phyloP scores from a whole-genome alignment of 345 rosid species.

The Salix koriyanagi region DNA sequence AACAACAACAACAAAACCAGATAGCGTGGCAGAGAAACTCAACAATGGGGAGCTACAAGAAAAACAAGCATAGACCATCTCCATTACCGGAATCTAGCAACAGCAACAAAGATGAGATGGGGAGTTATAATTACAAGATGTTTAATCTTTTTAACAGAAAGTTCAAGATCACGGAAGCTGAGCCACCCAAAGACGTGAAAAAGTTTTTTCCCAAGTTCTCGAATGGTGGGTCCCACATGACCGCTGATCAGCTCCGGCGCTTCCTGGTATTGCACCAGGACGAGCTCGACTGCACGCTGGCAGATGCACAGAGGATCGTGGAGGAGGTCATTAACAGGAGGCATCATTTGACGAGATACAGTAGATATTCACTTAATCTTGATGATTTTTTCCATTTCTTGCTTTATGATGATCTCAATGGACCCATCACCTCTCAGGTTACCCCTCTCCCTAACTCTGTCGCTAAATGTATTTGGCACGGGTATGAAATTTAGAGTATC shows the following conservation, averaged over 20 bases:
- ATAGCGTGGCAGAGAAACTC: neutral
- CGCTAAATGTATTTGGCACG: neutral
- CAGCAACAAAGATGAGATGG: conserved; percentile 6
- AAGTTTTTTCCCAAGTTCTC: conserved; percentile 12
- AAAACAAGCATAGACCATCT: conserved; percentile 6
- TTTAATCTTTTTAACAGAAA: conserved; percentile 30
- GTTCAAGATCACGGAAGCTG: conserved; percentile 30
- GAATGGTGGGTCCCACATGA: conserved; percentile 15
- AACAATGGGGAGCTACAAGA: conserved; percentile 16
- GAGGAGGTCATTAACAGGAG: conserved; percentile 12
- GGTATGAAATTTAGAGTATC: neutral
- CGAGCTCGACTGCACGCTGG: conserved; percentile 11
- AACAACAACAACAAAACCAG: neutral
- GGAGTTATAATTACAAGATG: conserved; percentile 32
- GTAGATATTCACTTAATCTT: conserved; percentile 17
- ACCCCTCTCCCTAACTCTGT: neutral
- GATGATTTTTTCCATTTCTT: conserved; percentile 27
- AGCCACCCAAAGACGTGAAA: conserved; percentile 24
- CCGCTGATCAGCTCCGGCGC: conserved; percentile 16
- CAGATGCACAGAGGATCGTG: conserved; percentile 15
- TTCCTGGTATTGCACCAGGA: conserved; percentile 20
- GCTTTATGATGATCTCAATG: conserved; percentile 29
- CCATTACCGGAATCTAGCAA: neutral
- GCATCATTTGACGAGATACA: conserved; percentile 8
- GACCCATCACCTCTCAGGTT: conserved; percentile 21